Evolutionary conservation across 352 stramenopile species (phyloP).

Genomic region (Phytophthora syringae): DNA sequence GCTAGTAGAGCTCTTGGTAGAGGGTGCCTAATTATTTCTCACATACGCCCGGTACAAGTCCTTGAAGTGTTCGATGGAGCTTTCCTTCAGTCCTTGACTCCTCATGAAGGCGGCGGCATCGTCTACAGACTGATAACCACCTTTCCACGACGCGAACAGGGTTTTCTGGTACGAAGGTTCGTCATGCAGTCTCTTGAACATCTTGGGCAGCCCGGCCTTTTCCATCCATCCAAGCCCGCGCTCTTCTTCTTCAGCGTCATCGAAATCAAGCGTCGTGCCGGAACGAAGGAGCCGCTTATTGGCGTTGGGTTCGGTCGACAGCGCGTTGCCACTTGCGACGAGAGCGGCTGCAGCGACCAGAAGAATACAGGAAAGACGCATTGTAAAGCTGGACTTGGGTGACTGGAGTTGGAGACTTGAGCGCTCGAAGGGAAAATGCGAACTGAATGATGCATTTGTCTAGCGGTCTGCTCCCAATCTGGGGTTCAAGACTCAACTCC

Average conservation of each 20-base stretch:
- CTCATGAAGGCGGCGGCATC: not conserved
- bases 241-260: slow-evolving; percentile 1
- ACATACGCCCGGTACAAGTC: too few species aligned
- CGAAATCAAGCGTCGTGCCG: not conserved
- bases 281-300: not conserved
- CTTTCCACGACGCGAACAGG: slow-evolving; percentile 3
- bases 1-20: too few species aligned
- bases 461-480: too few species aligned
- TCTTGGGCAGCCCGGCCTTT: not conserved
- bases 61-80: slow-evolving; percentile 1
- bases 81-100: not conserved
- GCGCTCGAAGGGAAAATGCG: not conserved
- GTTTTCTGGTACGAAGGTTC: not conserved
- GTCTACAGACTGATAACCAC: not conserved
- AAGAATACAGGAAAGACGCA: slow-evolving; percentile 1
- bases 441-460: too few species aligned
- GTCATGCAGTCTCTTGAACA: slow-evolving; percentile 5
- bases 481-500: too few species aligned
- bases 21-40: too few species aligned
- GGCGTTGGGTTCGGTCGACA: not conserved
- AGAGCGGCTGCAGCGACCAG: slow-evolving; percentile 2
- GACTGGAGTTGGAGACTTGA: not conserved
- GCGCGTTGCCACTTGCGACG: not conserved
- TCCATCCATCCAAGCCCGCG: slow-evolving; percentile 11
- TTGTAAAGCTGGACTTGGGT: not conserved